These are phyloP conservation scores for Eragrostis curvula DNA, from an alignment of 176 grass and related monocot species.

Conservation along the genomic window DNA sequence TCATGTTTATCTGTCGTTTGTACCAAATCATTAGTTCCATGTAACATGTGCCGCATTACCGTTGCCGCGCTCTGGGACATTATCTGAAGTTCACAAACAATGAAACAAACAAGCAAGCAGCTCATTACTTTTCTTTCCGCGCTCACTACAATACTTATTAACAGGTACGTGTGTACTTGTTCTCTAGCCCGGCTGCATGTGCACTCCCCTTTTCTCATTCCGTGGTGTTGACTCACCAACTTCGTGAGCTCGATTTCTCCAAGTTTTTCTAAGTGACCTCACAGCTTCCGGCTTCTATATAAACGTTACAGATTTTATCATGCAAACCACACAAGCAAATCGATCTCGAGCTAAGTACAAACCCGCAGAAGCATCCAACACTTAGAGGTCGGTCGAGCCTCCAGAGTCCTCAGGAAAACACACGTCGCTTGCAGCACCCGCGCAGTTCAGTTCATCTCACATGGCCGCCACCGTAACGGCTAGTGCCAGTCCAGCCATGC, in stretches of 20 bases:
- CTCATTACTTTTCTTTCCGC: too few relatives aligned
- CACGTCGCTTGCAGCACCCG: background rate
- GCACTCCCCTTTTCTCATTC: background rate
- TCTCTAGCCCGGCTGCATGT: background rate
- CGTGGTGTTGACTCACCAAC: constrained; percentile 46
- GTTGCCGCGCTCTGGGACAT: too few relatives aligned
- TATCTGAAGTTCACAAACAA: background rate
- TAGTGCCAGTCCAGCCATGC: constrained; percentile 21
- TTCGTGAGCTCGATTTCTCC: background rate
- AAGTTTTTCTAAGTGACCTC: too few relatives aligned
- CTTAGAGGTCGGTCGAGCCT: background rate
- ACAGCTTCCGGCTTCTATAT: constrained; percentile 9
- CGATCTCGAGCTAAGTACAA: too few relatives aligned
- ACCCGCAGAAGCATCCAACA: background rate
- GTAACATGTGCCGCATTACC: too few relatives aligned
- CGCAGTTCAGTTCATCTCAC: background rate
- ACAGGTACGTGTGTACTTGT: too few relatives aligned
- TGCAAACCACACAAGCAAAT: background rate
- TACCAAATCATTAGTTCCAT: too few relatives aligned
- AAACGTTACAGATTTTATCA: background rate
- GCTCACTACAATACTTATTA: too few relatives aligned
- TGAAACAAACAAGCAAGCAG: background rate
- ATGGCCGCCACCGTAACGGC: constrained; percentile 33
- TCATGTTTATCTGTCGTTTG: too few relatives aligned
- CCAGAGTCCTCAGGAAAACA: background rate